These are phyloP conservation scores for Diaporthe citri DNA, from an alignment of 2,329 filamentous ascomycete species.

Conservation along the genomic window DNA sequence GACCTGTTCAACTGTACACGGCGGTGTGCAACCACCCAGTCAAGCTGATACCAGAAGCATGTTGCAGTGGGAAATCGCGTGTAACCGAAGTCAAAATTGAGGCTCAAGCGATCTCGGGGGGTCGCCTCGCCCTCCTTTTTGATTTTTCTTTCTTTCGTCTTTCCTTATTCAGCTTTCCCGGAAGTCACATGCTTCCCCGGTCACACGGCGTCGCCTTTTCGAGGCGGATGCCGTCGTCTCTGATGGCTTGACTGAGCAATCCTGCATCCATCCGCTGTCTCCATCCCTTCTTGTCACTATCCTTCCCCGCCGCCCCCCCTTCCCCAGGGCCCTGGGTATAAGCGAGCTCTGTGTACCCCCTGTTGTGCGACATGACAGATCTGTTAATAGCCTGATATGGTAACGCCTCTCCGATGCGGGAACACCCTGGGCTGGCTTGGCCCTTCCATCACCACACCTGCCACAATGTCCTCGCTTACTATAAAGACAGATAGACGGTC, in stretches of 20 bases:
- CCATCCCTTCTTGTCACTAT: not conserved
- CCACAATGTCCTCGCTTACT: not conserved
- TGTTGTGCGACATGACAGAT: conserved; percentile 34
- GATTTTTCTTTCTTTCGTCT: not conserved
- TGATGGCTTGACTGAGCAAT: conserved; percentile 2
- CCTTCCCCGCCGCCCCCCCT: not conserved
- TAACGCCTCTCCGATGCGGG: not conserved
- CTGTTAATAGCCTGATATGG: not conserved
- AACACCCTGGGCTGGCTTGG: conserved; percentile 13
- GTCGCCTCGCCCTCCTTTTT: not conserved
- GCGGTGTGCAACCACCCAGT: conserved; percentile 15
- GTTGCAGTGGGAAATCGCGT: conserved; percentile 15
- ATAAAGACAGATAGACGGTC: not conserved
- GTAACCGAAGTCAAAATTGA: conserved; percentile 37
- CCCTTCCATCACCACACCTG: not conserved
- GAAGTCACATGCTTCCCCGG: conserved; percentile 5
- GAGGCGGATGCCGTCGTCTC: not conserved
- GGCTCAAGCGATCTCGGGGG: conserved; percentile 32
- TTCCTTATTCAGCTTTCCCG: conserved; percentile 4
- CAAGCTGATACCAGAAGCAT: conserved; percentile 15
- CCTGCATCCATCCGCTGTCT: not conserved
- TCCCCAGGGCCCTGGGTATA: conserved; percentile 19
- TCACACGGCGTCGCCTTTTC: conserved; percentile 21
- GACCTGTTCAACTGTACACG: not conserved
- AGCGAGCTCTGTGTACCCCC: conserved; percentile 31